phyloP scores from a whole-genome alignment of 106 monocot genomes.

The Gastrodia elata region DNA sequence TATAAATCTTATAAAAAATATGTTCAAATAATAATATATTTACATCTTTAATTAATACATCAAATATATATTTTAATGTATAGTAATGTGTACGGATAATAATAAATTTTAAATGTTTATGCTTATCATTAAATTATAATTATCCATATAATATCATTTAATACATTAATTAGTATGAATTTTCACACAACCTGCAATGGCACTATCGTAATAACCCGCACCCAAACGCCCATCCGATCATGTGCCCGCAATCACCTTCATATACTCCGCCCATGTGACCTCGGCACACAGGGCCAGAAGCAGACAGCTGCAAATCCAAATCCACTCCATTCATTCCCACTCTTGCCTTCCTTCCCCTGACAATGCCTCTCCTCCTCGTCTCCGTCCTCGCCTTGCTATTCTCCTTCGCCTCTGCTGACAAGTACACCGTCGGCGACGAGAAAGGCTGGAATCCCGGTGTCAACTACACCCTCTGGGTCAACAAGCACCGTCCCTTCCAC shows the following conservation, averaged over 20 bases:
- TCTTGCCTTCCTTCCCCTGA: neutral
- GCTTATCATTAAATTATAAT: too few relatives aligned
- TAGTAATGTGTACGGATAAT: too few relatives aligned
- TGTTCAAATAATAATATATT: too few relatives aligned
- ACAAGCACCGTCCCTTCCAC: slow-evolving; percentile 70
- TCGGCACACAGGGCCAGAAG: neutral
- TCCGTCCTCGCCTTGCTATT: slow-evolving; percentile 6
- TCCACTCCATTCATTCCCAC: neutral
- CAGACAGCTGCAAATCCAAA: neutral
- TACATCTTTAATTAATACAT: too few relatives aligned
- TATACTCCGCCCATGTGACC: slow-evolving; percentile 2
- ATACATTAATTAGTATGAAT: too few relatives aligned
- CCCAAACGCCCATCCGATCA: neutral
- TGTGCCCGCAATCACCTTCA: neutral
- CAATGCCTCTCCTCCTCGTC: slow-evolving; percentile 6
- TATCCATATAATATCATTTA: too few relatives aligned
- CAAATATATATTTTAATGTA: too few relatives aligned
- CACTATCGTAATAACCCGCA: neutral
- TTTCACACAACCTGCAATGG: neutral
- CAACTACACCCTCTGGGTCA: slow-evolving; percentile 84
- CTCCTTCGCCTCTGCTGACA: slow-evolving; percentile 20
- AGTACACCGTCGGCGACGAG: slow-evolving; percentile 53
- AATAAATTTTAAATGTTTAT: too few relatives aligned
- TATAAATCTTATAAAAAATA: too few relatives aligned
- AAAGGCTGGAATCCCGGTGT: slow-evolving; percentile 88